A percentile compares a stretch with the other conserved stretches of the same genome.
These are phyloP conservation scores for Lolium multiflorum DNA, from an alignment of 176 grass and related monocot genomes.

Conservation along the genomic window DNA sequence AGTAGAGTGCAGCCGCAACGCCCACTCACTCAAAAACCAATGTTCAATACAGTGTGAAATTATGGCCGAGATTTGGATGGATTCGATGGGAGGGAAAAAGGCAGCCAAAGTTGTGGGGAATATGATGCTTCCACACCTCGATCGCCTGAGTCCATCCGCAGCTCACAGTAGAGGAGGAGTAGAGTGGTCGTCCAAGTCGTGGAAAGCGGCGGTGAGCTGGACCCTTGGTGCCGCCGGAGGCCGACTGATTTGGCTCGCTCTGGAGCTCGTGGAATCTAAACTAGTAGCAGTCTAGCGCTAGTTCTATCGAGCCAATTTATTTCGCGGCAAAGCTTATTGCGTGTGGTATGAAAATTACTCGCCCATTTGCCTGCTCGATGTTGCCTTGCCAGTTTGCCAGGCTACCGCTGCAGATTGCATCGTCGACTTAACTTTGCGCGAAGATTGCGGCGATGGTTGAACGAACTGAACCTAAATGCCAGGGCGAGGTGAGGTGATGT, in stretches of 20 bases:
- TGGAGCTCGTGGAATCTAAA: slow-evolving; percentile 28
- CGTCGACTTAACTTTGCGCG: neutral
- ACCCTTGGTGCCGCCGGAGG: neutral
- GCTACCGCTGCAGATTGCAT: too few species aligned
- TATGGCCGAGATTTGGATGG: slow-evolving; percentile 37
- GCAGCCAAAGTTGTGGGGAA: slow-evolving; percentile 26
- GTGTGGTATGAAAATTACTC: neutral
- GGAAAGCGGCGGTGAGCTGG: slow-evolving; percentile 41
- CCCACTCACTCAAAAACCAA: neutral
- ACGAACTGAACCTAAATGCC: neutral
- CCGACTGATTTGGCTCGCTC: slow-evolving; percentile 33
- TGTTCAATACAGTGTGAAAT: neutral
- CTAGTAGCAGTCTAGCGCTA: neutral
- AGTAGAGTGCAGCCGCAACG: neutral
- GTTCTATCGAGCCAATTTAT: neutral
- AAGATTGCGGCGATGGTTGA: neutral
- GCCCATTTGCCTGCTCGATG: neutral
- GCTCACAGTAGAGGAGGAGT: neutral
- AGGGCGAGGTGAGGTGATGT: neutral
- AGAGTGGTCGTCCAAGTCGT: slow-evolving; percentile 37
- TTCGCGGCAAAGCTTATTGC: slow-evolving; percentile 4
- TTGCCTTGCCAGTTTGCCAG: too few species aligned
- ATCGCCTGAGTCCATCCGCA: neutral
- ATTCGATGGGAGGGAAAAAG: slow-evolving; percentile 32
- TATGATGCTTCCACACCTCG: slow-evolving; percentile 51